phyloP scores from a whole-genome alignment of 2,329 filamentous ascomycete genomes.

The Colletotrichum tamarilloi region DNA sequence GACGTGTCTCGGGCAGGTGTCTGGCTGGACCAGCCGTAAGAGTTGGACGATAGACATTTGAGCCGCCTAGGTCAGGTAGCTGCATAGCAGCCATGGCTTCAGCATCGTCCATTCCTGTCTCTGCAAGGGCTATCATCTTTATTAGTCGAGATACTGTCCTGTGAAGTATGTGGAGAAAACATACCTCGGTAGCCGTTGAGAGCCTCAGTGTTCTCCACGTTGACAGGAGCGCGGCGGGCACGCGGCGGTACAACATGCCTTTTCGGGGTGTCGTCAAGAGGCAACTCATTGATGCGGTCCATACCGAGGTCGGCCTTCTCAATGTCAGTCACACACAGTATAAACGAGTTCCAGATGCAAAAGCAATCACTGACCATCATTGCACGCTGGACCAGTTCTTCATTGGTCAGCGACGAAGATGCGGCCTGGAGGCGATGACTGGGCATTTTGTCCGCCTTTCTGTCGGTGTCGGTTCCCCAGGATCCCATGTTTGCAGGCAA shows the following conservation, averaged over 20 bases:
- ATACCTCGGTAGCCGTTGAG: conserved; percentile 10
- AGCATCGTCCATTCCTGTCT: conserved; percentile 43
- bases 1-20: background rate
- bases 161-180: background rate
- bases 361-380: conserved; percentile 17
- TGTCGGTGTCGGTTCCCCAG: conserved; percentile 11
- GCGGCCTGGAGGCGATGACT: background rate
- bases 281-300: conserved; percentile 40
- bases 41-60: background rate
- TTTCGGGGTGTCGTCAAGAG: conserved; percentile 37
- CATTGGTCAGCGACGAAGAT: background rate
- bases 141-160: background rate
- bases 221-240: background rate
- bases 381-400: background rate
- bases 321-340: background rate
- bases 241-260: background rate
- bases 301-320: conserved; percentile 45
- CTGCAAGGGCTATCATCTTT: conserved; percentile 36
- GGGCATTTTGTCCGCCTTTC: conserved; percentile 22
- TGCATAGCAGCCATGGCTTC: conserved; percentile 42
- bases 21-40: background rate
- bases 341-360: background rate
- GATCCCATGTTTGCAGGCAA: conserved; percentile 2
- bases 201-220: conserved; percentile 2
- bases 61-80: conserved; percentile 39